Evolutionary conservation across 345 rosid species (phyloP).

Genomic region (Salix arbutifolia): DNA sequence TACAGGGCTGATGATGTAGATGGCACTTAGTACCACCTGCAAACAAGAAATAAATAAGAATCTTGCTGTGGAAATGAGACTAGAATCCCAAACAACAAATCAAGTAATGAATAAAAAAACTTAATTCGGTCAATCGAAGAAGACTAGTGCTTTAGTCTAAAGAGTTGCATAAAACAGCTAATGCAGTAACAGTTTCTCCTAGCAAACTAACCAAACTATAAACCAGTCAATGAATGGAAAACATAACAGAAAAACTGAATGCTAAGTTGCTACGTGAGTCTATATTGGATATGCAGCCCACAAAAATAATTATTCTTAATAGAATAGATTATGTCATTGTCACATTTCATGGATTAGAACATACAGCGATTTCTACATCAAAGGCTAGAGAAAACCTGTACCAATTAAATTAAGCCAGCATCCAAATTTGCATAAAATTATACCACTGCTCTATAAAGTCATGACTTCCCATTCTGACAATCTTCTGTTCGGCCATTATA

Average conservation of each 20-base stretch:
- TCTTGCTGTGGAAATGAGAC: neutral
- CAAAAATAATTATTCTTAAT: neutral
- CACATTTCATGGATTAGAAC: neutral
- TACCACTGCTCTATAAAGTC: neutral
- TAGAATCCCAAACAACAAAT: neutral
- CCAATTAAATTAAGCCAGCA: neutral
- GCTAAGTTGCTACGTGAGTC: neutral
- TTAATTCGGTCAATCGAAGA: neutral
- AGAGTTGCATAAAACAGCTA: neutral
- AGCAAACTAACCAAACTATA: neutral
- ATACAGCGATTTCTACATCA: neutral
- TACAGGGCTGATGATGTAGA: slow-evolving; percentile 78
- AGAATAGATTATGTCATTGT: neutral
- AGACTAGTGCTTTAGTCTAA: neutral
- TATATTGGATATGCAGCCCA: neutral
- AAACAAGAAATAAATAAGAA: neutral
- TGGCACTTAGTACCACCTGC: slow-evolving; percentile 63
- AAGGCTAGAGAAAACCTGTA: neutral
- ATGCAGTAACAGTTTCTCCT: neutral
- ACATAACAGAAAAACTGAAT: neutral
- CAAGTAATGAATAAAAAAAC: neutral
- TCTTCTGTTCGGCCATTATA: neutral
- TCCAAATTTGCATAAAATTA: neutral
- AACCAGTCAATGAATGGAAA: neutral
- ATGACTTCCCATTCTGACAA: neutral